phyloP scores from a whole-genome alignment of 495 filamentous ascomycete genomes.

The Tricharina praecox region DNA sequence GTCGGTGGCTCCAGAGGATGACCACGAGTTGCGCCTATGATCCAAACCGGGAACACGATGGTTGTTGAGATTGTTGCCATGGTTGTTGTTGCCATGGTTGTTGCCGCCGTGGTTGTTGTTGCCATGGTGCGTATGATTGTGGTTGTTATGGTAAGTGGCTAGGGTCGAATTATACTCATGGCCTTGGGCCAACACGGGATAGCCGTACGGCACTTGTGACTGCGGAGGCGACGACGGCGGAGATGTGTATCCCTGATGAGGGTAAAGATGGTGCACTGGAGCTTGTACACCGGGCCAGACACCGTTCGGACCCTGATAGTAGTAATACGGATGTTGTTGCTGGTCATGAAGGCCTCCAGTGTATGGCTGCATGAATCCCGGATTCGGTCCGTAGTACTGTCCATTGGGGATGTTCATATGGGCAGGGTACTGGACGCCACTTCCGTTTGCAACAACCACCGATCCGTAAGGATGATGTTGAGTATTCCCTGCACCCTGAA shows the following conservation, averaged over 20 bases:
- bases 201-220: slow-evolving; percentile 19
- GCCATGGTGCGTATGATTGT: slow-evolving; percentile 10
- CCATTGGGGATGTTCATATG: slow-evolving; percentile 12
- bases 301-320: slow-evolving; percentile 27
- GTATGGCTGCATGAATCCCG: slow-evolving; percentile 17
- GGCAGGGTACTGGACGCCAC: slow-evolving; percentile 12
- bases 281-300: slow-evolving; percentile 34
- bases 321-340: slow-evolving; percentile 12
- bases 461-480: slow-evolving; percentile 16
- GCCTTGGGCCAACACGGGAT: slow-evolving; percentile 11
- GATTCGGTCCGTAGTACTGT: slow-evolving; percentile 16
- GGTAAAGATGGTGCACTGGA: slow-evolving; percentile 19
- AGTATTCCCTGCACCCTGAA: slow-evolving; percentile 8
- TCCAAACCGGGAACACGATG: slow-evolving; percentile 14
- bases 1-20: slow-evolving; percentile 19
- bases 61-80: slow-evolving; percentile 2
- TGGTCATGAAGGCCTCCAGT: slow-evolving; percentile 11
- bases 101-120: too few relatives aligned
- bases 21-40: slow-evolving; percentile 24
- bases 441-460: slow-evolving; percentile 7
- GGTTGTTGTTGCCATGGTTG: not conserved
- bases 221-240: slow-evolving; percentile 23
- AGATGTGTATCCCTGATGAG: slow-evolving; percentile 17
- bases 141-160: slow-evolving; percentile 12
- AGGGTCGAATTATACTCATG: slow-evolving; percentile 13